These are phyloP conservation scores for Akanthomyces lecanii DNA, from an alignment of 2,329 filamentous ascomycete species.

Conservation along the genomic window DNA sequence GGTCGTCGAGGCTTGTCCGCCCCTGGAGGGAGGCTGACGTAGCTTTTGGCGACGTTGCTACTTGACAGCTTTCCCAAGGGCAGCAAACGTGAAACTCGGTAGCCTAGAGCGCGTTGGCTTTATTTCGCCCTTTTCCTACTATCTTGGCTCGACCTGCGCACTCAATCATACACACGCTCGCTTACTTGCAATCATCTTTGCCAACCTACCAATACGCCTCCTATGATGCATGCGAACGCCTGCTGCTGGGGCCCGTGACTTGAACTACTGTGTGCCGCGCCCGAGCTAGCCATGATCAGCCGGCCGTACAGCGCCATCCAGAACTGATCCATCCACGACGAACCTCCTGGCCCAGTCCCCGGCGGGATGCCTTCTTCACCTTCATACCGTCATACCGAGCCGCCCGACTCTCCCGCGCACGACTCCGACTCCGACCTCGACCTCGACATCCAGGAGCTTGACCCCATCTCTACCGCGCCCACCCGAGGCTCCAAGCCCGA, in stretches of 20 bases:
- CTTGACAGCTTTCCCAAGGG: conserved; percentile 5
- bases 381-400: conserved; percentile 51
- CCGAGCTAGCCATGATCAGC: conserved; percentile 16
- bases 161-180: not conserved
- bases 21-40: conserved; percentile 11
- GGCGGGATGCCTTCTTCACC: conserved; percentile 55
- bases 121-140: not conserved
- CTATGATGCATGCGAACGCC: conserved; percentile 10
- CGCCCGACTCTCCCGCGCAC: conserved; percentile 59
- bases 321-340: conserved; percentile 13
- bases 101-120: not conserved
- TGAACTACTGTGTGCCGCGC: conserved; percentile 12
- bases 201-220: not conserved
- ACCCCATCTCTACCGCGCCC: conserved; percentile 51
- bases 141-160: not conserved
- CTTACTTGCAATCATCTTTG: not conserved
- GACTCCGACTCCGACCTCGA: conserved; percentile 71
- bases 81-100: conserved; percentile 4
- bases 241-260: conserved; percentile 15
- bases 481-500: conserved; percentile 29
- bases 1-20: not conserved
- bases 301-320: conserved; percentile 24
- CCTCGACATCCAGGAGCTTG: conserved; percentile 75
- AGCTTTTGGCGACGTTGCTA: conserved; percentile 7
- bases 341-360: conserved; percentile 4